These are phyloP conservation scores for Irpex lacteus DNA, from an alignment of 1,284 basidiomycete genomes.

Conservation along the genomic window DNA sequence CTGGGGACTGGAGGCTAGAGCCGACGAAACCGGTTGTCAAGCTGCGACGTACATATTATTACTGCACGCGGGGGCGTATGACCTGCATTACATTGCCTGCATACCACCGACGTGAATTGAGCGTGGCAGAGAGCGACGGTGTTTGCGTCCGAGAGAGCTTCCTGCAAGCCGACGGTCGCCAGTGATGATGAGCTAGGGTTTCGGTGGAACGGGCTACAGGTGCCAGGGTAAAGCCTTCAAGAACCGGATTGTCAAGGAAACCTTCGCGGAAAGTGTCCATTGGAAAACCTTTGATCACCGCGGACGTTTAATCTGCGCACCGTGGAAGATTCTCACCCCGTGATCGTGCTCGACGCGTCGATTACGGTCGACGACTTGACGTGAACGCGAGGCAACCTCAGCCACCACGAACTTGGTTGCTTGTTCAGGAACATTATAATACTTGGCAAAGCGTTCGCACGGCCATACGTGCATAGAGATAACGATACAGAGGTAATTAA, in stretches of 20 bases:
- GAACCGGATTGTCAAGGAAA: neutral
- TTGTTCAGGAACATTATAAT: neutral
- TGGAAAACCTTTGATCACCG: neutral
- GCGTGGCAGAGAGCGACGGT: neutral
- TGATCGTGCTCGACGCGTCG: no score
- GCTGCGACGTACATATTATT: neutral
- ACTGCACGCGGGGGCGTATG: neutral
- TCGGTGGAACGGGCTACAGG: neutral
- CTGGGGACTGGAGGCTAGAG: neutral
- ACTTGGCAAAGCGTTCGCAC: neutral
- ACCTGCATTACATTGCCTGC: neutral
- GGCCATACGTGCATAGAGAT: neutral
- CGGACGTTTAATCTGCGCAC: neutral
- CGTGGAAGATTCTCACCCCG: neutral
- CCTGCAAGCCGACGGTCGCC: neutral
- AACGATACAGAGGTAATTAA: neutral
- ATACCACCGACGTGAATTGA: neutral
- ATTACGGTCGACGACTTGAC: no score
- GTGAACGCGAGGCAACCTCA: no score
- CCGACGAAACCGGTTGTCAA: constrained; percentile 1
- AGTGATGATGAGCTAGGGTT: neutral
- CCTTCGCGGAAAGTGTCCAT: neutral
- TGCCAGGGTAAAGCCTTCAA: neutral
- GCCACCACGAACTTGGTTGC: neutral
- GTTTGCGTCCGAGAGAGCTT: neutral